Evolutionary conservation across 2,329 filamentous ascomycete species (phyloP).

Genomic region (Domatiomyces globalis): DNA sequence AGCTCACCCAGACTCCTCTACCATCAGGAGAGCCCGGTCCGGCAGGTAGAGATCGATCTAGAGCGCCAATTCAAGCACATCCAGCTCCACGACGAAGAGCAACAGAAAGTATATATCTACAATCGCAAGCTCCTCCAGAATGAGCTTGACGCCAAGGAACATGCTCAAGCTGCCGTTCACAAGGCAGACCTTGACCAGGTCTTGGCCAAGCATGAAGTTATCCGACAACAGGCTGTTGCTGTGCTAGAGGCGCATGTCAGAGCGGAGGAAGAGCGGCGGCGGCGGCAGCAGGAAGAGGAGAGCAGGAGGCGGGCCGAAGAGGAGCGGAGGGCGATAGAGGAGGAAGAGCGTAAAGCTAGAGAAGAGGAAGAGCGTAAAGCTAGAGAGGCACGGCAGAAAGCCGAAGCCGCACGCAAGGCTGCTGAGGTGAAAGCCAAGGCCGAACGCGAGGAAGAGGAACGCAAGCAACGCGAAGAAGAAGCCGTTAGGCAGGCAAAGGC

Average conservation of each 20-base stretch:
- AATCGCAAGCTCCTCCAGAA: slow-evolving; percentile 37
- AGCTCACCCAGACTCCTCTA: neutral
- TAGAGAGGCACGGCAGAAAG: slow-evolving; percentile 22
- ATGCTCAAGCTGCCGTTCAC: slow-evolving; percentile 50
- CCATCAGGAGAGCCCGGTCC: slow-evolving; percentile 12
- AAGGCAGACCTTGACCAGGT: slow-evolving; percentile 52
- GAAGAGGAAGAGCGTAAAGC: slow-evolving; percentile 20
- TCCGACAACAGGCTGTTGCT: slow-evolving; percentile 43
- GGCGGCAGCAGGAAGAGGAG: slow-evolving; percentile 22
- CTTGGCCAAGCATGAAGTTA: slow-evolving; percentile 50
- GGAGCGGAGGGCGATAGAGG: slow-evolving; percentile 26
- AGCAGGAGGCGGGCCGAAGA: slow-evolving; percentile 22
- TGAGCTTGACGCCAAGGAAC: slow-evolving; percentile 47
- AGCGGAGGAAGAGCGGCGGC: slow-evolving; percentile 24
- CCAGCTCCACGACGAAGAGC: slow-evolving; percentile 28
- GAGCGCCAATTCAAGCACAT: slow-evolving; percentile 26
- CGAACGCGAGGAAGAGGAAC: slow-evolving; percentile 23
- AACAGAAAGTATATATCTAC: slow-evolving; percentile 31
- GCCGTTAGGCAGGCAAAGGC: slow-evolving; percentile 21
- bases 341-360: slow-evolving; percentile 24
- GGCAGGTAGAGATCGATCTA: slow-evolving; percentile 22
- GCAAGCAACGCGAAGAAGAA: slow-evolving; percentile 21
- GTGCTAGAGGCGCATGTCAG: slow-evolving; percentile 34
- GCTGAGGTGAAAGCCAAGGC: slow-evolving; percentile 37
- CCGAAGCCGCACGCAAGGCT: slow-evolving; percentile 35